Evolutionary conservation across 768 basidiomycete genomes (phyloP), one percentile per base, ranked within the genome.

Genomic region (Lenzites betulinus): DNA sequence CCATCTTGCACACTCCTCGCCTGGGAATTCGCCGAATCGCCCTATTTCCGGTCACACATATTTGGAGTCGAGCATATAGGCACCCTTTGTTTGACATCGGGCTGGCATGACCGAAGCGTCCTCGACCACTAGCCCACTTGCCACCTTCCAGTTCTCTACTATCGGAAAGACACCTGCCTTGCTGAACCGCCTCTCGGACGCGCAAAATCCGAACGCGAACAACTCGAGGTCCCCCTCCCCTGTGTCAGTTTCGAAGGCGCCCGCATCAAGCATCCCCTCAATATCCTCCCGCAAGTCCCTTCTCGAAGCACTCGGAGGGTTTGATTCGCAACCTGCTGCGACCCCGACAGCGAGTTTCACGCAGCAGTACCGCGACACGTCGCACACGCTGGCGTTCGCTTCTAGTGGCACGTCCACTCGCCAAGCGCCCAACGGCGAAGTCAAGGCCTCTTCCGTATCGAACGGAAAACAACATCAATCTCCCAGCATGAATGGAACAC

Each of bases 111-210:
- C 33, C 23, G 55, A 36, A 25, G 49, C 26, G 25, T 13, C 51
- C 7, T 41, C 44, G 7, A 52, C 33, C 41, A 48, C 57, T 8
- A 52, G 48, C 41, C 52, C 57, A 43, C 78, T 83, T 56, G 63
- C 76, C n/a, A 68, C 74, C 54, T 77, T 86, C 67, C 75, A 73
- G 26, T 88, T 87, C 67, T 70, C 64, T 12, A 78, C 71, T 4
- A 88, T 88, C 41, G 86, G 86, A 28, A 78, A 82, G 66, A 71
- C 74, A 59, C 84, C 85, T 0, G 71, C 75, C 15, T 73, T 88
- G 20, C 75, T 87, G 26, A 78, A 75, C 61, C 82, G 86, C 23
- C 74, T 58, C 6, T 87, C 36, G 77, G 80, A 33, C 67, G 69
- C 39, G 67, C 2, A 67, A 71, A 43, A 47, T 63, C 2, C 43